Evolutionary conservation across 306 rosid genomes (phyloP), one percentile per base, ranked within the genome.

Genomic region (Prosopis cineraria): DNA sequence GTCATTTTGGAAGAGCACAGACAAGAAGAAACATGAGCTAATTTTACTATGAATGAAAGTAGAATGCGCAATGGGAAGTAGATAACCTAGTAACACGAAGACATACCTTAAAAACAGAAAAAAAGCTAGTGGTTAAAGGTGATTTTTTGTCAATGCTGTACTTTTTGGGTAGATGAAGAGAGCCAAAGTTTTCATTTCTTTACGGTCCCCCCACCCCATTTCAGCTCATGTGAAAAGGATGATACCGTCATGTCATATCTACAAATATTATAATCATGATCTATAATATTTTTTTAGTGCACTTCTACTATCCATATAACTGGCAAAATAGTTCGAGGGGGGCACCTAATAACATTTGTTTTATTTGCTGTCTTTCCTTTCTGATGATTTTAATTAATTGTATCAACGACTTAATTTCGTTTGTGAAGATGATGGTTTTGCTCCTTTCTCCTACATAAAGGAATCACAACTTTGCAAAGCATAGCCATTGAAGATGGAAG

Each of bases 401-500:
- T 48, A 50, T 29, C 29, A 4, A 52, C 59, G 20, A 20, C 25
- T 7, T n/a, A n/a, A 52, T 52, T 52, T 65, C 60, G 29, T 59
- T 11, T 62, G 11, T 44, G 79, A n/a, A 45, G 58, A 20, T 31
- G 85, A 31, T 56, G 56, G 69, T 47, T 45, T 41, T 27, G 34
- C 12, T 24, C 1, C 62, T 53, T 53, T 24, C 24, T 53, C 14
- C 62, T 22, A 10, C 31, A 20, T 53, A 3, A 53, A 53, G 30
- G 29, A 9, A 22, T 19, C 29, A 22, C 11, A n/a, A 20, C 30
- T 53, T 10, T 5, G 64, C 64, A 56, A 56, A 25, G 25, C 64
- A 56, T 11, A 56, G 34, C 13, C 1, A 34, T 60, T 74, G 50
- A 68, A 76, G 84, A 92, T 94, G 98, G 93, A 94, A 74, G 71